phyloP scores from a whole-genome alignment of 257 asterid genomes.

The Parsonsia alboflavescens region DNA sequence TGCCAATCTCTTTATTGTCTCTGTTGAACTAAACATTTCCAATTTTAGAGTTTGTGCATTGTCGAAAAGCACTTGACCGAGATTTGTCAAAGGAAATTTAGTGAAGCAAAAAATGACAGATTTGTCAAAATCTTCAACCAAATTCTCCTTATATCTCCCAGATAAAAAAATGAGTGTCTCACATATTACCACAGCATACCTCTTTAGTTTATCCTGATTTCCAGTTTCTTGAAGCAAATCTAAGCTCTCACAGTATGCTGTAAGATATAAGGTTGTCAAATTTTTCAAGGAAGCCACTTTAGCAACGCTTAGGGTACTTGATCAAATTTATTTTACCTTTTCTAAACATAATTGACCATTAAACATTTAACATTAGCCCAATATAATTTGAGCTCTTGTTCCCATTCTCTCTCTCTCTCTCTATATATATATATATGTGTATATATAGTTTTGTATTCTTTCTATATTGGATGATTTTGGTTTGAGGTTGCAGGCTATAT shows the following conservation, averaged over 20 bases:
- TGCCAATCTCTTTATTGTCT: not conserved
- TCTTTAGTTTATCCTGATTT: not conserved
- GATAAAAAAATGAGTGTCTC: too few species aligned
- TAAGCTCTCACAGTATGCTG: not conserved
- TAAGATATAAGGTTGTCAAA: not conserved
- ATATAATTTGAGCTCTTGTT: too few species aligned
- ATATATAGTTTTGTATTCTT: too few species aligned
- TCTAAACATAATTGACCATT: too few species aligned
- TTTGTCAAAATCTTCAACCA: too few species aligned
- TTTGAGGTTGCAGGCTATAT: too few species aligned
- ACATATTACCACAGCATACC: not conserved
- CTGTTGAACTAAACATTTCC: not conserved
- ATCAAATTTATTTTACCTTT: too few species aligned
- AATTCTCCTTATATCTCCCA: too few species aligned
- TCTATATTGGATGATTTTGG: too few species aligned
- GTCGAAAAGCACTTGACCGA: not conserved
- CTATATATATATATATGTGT: too few species aligned
- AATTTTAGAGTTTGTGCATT: not conserved
- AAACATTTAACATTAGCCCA: too few species aligned
- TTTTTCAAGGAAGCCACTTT: conserved; percentile 6
- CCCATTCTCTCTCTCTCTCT: too few species aligned
- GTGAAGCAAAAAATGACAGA: not conserved
- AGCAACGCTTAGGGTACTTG: not conserved
- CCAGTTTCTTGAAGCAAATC: not conserved
- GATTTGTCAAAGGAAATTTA: not conserved